Evolutionary conservation across 2,329 filamentous ascomycete species (phyloP), one percentile per base, ranked within the genome.

Genomic region (Polychaeton citri): DNA sequence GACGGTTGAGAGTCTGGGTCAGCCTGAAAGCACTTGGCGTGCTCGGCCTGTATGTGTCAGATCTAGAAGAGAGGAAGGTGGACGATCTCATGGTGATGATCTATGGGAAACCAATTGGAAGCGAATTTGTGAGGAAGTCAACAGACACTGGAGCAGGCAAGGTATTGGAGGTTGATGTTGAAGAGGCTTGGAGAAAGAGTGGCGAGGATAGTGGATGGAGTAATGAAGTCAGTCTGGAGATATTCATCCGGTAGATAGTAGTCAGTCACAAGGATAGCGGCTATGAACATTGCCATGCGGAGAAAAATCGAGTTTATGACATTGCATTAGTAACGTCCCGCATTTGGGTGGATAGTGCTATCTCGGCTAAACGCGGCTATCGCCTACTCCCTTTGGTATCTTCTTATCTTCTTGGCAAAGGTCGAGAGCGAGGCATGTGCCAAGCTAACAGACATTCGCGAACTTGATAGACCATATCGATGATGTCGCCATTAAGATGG

Each of bases 11-110:
- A 6, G 60, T 92, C 9, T 74, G 76, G 48, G 73, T 80, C 1
- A 72, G 69, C 10, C 54, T 95, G 30, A 95, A 93, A 54, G 86
- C 86, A 0, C 61, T 95, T 2, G 88, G 88, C 0, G 68, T 68
- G 15, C 65, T 84, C 13, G 82, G 81, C 74, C 50, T 95, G 5
- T 95, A 86, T 52, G 69, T 95, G 19, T 86, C 81, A 0, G 66
- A 69, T 19, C 66, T 94, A 2, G 68, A 72, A 1, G 48, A 65
- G 1, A 68, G 78, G 37, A 45, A 30, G 6, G 39, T 54, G 5
- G 45, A 49, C 18, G 43, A 47, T 24, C 48, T 55, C 35, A 52
- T 54, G 40, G 46, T 57, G n/a, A 76, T 79, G 15, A 77, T 96
- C 0, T 75, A 77, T 34, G 83, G 79, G 5, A 67, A 72, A 38